phyloP scores from a whole-genome alignment of 179 eudicot genomes.

The Spergularia azorica region DNA sequence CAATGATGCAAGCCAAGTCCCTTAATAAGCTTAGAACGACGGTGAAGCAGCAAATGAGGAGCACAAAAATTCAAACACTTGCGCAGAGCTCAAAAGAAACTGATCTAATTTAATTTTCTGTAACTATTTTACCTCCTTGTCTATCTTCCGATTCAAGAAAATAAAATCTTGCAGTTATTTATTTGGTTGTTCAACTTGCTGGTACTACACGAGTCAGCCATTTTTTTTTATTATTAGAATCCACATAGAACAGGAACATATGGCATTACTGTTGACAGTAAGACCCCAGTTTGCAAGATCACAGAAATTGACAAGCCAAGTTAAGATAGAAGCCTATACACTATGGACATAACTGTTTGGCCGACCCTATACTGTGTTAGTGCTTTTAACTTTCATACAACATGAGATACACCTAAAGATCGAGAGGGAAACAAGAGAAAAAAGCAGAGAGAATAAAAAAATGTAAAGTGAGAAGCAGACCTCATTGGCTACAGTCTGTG shows the following conservation, averaged over 20 bases:
- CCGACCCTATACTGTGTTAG: not conserved
- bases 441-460: not conserved
- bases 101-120: not conserved
- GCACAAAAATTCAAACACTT: not conserved
- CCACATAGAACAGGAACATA: not conserved
- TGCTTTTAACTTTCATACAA: not conserved
- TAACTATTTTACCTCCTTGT: not conserved
- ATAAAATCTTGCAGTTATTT: too few species aligned
- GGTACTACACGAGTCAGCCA: not conserved
- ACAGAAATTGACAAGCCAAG: not conserved
- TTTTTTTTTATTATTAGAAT: not conserved
- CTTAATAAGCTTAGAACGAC: too few species aligned
- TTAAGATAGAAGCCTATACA: not conserved
- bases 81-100: not conserved
- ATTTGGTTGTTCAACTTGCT: too few species aligned
- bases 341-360: not conserved
- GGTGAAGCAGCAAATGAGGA: not conserved
- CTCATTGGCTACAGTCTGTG: slow-evolving; percentile 1
- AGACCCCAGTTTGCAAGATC: too few species aligned
- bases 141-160: too few species aligned
- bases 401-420: not conserved
- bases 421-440: not conserved
- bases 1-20: too few species aligned
- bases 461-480: slow-evolving; percentile 9
- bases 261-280: not conserved